phyloP scores from a whole-genome alignment of 78 protist species.

The Andalucia godoyi region DNA sequence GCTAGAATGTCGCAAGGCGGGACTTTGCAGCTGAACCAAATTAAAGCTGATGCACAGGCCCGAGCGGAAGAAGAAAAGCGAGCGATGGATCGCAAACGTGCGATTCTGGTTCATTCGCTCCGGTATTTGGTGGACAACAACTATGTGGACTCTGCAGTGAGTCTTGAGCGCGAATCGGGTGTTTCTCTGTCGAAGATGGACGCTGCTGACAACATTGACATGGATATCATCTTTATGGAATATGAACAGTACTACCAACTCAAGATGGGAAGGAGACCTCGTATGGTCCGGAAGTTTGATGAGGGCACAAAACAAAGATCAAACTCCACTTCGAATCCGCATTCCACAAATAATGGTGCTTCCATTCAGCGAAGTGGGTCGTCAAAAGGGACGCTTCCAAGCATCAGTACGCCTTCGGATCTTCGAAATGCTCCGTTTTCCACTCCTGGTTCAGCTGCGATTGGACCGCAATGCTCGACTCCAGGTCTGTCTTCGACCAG shows the following conservation, averaged over 20 bases:
- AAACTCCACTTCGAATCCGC: no score
- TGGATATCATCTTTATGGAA: conserved; percentile 22
- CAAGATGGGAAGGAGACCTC: conserved; percentile 10
- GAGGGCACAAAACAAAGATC: no score
- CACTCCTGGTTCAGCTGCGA: no score
- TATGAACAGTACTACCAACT: conserved; percentile 43
- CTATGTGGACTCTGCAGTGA: neutral
- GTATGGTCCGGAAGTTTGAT: neutral
- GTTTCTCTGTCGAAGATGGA: neutral
- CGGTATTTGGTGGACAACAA: neutral
- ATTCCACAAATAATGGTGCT: no score
- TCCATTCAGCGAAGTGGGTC: no score
- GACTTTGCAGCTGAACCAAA: neutral
- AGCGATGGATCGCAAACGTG: neutral
- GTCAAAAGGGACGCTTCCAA: no score
- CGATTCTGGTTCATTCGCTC: neutral
- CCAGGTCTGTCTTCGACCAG: no score
- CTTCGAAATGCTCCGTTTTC: no score
- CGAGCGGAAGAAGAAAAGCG: neutral
- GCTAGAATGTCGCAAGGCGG: no score
- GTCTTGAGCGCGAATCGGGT: neutral
- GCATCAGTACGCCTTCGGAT: no score
- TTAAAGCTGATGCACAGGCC: neutral
- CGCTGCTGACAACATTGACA: conserved; percentile 19
- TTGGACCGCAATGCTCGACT: no score